A percentile compares a stretch with the other conserved stretches of the same genome.
These are phyloP conservation scores for Coniophora puteana DNA, from an alignment of 1,284 basidiomycete genomes.

Conservation along the genomic window DNA sequence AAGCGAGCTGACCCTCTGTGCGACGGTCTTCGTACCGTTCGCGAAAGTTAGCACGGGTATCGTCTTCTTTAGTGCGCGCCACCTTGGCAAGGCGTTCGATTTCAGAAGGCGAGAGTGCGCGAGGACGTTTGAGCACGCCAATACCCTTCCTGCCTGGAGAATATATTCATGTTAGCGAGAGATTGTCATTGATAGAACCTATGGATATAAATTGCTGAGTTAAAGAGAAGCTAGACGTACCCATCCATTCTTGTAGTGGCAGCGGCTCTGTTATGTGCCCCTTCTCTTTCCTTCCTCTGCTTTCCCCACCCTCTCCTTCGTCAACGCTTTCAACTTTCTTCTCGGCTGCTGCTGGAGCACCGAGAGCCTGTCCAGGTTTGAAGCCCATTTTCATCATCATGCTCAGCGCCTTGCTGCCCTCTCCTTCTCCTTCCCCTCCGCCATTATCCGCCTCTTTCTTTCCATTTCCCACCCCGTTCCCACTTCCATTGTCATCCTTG, in stretches of 20 bases:
- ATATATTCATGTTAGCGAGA: slow-evolving; percentile 7
- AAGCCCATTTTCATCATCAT: slow-evolving; percentile 93
- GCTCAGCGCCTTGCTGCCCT: slow-evolving; percentile 67
- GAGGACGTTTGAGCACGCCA: slow-evolving; percentile 64
- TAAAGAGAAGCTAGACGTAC: slow-evolving; percentile 39
- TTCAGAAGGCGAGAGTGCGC: slow-evolving; percentile 57
- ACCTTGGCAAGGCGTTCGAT: slow-evolving; percentile 68
- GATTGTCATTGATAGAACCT: not conserved
- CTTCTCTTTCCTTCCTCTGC: slow-evolving; percentile 7
- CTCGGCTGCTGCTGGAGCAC: slow-evolving; percentile 25
- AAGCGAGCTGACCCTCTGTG: slow-evolving; percentile 62
- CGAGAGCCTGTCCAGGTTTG: slow-evolving; percentile 74
- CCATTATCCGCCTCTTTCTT: not conserved
- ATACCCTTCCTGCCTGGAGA: slow-evolving; percentile 71
- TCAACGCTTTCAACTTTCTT: slow-evolving; percentile 7
- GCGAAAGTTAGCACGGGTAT: slow-evolving; percentile 55
- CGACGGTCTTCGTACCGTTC: slow-evolving; percentile 71
- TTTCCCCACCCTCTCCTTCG: slow-evolving; percentile 2
- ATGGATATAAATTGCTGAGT: not conserved
- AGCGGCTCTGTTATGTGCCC: slow-evolving; percentile 60
- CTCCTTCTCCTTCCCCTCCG: not conserved
- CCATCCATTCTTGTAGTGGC: slow-evolving; percentile 72
- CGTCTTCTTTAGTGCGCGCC: slow-evolving; percentile 63
- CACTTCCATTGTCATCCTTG: slow-evolving; percentile 32
- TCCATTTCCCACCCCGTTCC: not conserved